Percentiles rank a stretch among this genome's conserved stretches.
Conservation (phyloP, 1,139 yeast species). For the Yamadazyma conglobata region DNA sequence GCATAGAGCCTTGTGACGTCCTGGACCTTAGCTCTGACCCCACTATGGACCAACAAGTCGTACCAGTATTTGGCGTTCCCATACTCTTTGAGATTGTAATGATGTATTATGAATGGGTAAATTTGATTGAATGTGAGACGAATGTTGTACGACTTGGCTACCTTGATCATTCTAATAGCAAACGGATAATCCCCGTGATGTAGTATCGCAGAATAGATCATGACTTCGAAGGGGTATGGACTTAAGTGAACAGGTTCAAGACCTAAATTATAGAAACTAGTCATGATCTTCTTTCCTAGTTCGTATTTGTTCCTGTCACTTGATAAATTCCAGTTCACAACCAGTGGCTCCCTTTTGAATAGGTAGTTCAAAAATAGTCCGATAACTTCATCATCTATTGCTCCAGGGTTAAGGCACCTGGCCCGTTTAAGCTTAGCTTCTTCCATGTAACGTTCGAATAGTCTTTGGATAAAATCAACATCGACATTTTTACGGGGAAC, state of each 20-base stretch:
- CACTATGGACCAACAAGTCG: slow-evolving; percentile 30
- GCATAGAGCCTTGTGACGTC: slow-evolving; percentile 28
- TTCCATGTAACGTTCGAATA: slow-evolving; percentile 19
- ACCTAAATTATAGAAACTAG: slow-evolving; percentile 20
- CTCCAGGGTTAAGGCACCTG: slow-evolving; percentile 2
- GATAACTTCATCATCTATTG: slow-evolving; percentile 25
- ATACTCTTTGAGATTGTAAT: slow-evolving; percentile 29
- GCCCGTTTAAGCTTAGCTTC: slow-evolving; percentile 6
- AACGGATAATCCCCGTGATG: slow-evolving; percentile 32
- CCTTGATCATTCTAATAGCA: slow-evolving; percentile 30
- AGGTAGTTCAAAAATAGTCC: slow-evolving; percentile 28
- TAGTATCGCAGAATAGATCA: slow-evolving; percentile 28
- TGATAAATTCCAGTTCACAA: slow-evolving; percentile 19
- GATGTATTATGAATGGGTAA: slow-evolving; percentile 38
- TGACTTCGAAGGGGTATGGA: slow-evolving; percentile 27
- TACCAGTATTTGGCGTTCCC: slow-evolving; percentile 38
- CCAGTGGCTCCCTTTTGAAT: slow-evolving; percentile 21
- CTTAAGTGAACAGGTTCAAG: slow-evolving; percentile 14
- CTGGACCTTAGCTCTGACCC: slow-evolving; percentile 23
- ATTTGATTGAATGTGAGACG: slow-evolving; percentile 42
- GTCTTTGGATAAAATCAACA: slow-evolving; percentile 4
- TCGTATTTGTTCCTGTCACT: slow-evolving; percentile 21
- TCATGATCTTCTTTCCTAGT: slow-evolving; percentile 27
- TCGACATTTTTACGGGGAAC: neutral
- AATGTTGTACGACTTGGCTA: slow-evolving; percentile 22